A percentile compares a stretch with the other conserved stretches of the same genome.
phyloP scores from a whole-genome alignment of 805 yeast genomes.

The Ogataea neopini region DNA sequence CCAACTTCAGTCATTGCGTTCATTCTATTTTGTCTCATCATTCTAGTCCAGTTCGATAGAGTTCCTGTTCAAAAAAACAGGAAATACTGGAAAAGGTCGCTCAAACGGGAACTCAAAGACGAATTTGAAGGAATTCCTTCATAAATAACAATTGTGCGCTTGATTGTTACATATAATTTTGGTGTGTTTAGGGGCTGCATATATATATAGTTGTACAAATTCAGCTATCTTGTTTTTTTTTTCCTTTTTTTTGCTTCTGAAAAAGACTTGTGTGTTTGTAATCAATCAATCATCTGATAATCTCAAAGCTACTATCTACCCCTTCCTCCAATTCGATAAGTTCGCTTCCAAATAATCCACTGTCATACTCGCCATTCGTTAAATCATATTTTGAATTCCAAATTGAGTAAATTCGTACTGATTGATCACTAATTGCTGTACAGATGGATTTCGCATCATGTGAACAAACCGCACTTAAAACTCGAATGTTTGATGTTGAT shows the following conservation, averaged over 20 bases:
- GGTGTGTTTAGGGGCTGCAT: conserved; percentile 6
- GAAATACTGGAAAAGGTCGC: conserved; percentile 60
- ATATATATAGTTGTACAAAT: conserved; percentile 5
- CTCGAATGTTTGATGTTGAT: conserved; percentile 53
- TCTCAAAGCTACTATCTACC: conserved; percentile 33
- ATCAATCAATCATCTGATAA: conserved; percentile 24
- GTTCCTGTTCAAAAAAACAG: conserved; percentile 74
- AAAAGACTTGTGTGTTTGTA: neutral
- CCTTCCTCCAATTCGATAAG: conserved; percentile 63
- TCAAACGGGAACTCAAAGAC: conserved; percentile 54
- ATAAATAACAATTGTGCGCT: conserved; percentile 27
- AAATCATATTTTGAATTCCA: conserved; percentile 57
- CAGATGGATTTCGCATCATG: conserved; percentile 66
- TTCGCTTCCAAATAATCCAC: conserved; percentile 55
- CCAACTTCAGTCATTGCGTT: conserved; percentile 66
- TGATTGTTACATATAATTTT: conserved; percentile 4
- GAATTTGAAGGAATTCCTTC: conserved; percentile 90
- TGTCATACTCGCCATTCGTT: conserved; percentile 29
- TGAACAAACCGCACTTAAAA: conserved; percentile 64
- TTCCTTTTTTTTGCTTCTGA: neutral
- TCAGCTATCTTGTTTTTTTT: conserved; percentile 6
- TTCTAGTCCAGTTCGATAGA: conserved; percentile 54
- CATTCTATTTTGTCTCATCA: conserved; percentile 50
- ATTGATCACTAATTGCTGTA: conserved; percentile 76
- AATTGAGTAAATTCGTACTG: conserved; percentile 69